Percentiles rank a stretch among this genome's conserved stretches.
These are phyloP conservation scores for Ceratocystiopsis minuta DNA, from an alignment of 2,329 filamentous ascomycete genomes.

Conservation along the genomic window DNA sequence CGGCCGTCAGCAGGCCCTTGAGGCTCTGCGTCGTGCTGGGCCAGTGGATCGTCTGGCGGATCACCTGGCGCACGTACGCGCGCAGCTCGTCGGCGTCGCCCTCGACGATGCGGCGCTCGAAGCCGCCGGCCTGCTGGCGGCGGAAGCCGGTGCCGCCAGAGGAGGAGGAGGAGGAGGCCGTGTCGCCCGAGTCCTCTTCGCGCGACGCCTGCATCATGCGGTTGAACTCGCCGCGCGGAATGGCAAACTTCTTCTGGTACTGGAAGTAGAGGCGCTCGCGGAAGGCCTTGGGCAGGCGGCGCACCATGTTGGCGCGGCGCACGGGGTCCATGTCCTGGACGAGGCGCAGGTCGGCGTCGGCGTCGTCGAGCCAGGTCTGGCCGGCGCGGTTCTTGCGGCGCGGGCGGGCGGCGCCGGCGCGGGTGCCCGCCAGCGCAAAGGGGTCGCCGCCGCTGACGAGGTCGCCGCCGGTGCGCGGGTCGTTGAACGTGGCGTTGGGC, in stretches of 20 bases:
- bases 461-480: constrained; percentile 36
- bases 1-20: constrained; percentile 70
- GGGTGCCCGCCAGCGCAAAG: constrained; percentile 45
- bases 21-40: constrained; percentile 74
- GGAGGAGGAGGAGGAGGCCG: no score
- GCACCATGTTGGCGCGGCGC: constrained; percentile 89
- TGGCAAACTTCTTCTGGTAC: constrained; percentile 78
- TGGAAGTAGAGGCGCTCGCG: constrained; percentile 82
- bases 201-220: constrained; percentile 63
- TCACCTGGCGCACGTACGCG: constrained; percentile 53
- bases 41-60: constrained; percentile 82
- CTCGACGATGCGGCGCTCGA: constrained; percentile 62
- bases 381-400: constrained; percentile 14
- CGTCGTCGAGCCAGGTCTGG: constrained; percentile 43
- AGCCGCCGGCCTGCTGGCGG: constrained; percentile 67
- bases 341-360: constrained; percentile 48
- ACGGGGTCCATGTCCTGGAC: constrained; percentile 84
- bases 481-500: constrained; percentile 68
- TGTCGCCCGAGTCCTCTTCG: constrained; percentile 56
- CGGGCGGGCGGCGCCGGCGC: constrained; percentile 47
- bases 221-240: constrained; percentile 69
- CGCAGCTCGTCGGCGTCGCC: constrained; percentile 49
- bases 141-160: constrained; percentile 40
- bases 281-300: constrained; percentile 73
- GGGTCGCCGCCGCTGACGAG: constrained; percentile 13